A percentile compares a stretch with the other conserved stretches of the same genome.
Evolutionary conservation across 495 filamentous ascomycete species (phyloP).

Genomic region (Letharia lupina): DNA sequence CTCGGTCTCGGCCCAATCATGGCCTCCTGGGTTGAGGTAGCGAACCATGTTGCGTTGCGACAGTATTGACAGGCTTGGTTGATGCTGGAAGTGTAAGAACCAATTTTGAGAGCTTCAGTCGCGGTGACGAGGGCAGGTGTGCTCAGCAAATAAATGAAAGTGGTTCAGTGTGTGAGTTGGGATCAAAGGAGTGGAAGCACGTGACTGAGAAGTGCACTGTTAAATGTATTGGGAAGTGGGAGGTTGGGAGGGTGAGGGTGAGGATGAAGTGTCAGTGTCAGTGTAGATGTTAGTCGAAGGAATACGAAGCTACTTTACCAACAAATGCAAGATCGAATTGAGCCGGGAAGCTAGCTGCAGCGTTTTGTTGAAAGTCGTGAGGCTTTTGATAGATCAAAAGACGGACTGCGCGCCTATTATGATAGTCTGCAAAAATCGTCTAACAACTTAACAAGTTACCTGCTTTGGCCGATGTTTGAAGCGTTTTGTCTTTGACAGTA

Average conservation of each 20-base stretch:
- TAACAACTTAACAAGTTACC: neutral
- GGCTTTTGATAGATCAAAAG: neutral
- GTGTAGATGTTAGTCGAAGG: neutral
- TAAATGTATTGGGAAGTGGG: neutral
- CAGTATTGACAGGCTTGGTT: neutral
- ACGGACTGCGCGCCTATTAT: neutral
- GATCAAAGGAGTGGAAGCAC: neutral
- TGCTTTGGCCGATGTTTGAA: too few species aligned
- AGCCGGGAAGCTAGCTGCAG: neutral
- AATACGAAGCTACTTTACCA: neutral
- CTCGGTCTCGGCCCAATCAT: slow-evolving; percentile 15
- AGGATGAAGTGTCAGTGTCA: neutral
- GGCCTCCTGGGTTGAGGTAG: slow-evolving; percentile 23
- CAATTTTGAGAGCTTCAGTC: neutral
- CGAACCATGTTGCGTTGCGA: slow-evolving; percentile 15
- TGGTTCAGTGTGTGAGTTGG: neutral
- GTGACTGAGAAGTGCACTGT: neutral
- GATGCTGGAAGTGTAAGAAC: too few species aligned
- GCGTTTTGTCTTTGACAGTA: neutral
- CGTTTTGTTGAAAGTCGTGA: neutral
- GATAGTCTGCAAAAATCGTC: neutral
- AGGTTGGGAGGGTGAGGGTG: neutral
- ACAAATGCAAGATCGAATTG: neutral
- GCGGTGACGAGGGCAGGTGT: neutral
- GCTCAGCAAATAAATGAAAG: neutral